These are phyloP conservation scores for Fusarium euwallaceae DNA, from an alignment of 2,329 filamentous ascomycete genomes.

Conservation along the genomic window DNA sequence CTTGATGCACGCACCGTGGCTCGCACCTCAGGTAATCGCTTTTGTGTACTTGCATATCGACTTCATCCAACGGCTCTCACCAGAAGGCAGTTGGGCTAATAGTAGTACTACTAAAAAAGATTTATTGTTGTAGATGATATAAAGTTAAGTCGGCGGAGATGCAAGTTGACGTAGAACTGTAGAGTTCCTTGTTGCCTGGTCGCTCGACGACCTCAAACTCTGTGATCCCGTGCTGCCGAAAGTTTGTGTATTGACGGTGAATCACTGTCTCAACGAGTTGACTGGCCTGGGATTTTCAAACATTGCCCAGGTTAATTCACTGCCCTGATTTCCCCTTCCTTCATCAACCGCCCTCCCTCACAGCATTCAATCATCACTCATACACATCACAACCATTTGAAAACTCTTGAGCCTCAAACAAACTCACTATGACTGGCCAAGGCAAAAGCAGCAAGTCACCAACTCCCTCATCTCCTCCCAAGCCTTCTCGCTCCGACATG, in stretches of 20 bases:
- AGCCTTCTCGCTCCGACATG: constrained; percentile 14
- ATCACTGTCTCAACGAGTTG: neutral
- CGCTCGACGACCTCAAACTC: neutral
- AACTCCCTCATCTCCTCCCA: neutral
- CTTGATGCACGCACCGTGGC: too few relatives aligned
- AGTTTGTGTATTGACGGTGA: neutral
- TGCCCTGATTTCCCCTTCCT: neutral
- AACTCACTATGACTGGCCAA: neutral
- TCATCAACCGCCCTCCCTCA: neutral
- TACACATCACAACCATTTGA: neutral
- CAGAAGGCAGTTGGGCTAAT: too few relatives aligned
- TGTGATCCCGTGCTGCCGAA: neutral
- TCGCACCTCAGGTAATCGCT: too few relatives aligned
- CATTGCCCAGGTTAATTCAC: neutral
- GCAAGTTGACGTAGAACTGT: neutral
- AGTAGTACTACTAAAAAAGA: too few relatives aligned
- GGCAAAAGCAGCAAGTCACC: neutral
- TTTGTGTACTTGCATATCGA: too few relatives aligned
- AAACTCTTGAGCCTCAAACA: neutral
- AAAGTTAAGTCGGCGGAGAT: too few relatives aligned
- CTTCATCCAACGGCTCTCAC: too few relatives aligned
- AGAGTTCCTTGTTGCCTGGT: neutral
- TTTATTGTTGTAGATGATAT: too few relatives aligned
- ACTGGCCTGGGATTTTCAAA: neutral
- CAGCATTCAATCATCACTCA: neutral